These are phyloP conservation scores for Balamuthia mandrillaris DNA, from an alignment of 208 protist genomes.

Conservation along the genomic window DNA sequence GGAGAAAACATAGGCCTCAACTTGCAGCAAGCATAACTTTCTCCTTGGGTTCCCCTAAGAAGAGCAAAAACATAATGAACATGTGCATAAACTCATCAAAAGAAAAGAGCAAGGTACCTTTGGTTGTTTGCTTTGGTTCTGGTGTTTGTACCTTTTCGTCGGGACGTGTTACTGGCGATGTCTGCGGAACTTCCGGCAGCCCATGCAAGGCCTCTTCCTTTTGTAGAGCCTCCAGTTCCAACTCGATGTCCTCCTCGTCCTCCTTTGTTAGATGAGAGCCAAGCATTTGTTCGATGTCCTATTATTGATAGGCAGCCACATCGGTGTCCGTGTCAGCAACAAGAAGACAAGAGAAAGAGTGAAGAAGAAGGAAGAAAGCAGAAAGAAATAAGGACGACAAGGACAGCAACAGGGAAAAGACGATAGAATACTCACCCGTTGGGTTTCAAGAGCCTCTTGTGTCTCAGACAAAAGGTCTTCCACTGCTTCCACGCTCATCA, in stretches of 20 bases:
- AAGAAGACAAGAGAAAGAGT: not conserved
- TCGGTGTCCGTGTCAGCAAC: not conserved
- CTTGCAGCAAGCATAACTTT: no score
- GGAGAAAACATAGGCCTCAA: no score
- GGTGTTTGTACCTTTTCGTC: no score
- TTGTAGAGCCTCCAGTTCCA: conserved; percentile 52
- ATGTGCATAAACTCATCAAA: no score
- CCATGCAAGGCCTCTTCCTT: conserved; percentile 16
- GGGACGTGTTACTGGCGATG: no score
- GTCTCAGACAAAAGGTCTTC: conserved; percentile 63
- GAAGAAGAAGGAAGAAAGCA: not conserved
- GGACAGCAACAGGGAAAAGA: not conserved
- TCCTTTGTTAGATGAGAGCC: conserved; percentile 46
- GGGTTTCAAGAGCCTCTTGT: conserved; percentile 47
- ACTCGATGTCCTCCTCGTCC: conserved; percentile 48
- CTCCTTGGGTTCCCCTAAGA: no score
- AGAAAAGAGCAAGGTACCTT: no score
- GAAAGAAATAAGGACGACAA: not conserved
- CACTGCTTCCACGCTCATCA: conserved; percentile 56
- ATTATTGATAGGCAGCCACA: not conserved
- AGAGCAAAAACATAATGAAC: no score
- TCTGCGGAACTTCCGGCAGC: no score
- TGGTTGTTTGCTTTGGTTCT: no score
- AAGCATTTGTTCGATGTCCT: conserved; percentile 50
- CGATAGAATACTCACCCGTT: conserved; percentile 48